Evolutionary conservation across 2,329 filamentous ascomycete genomes (phyloP), one percentile per base, ranked within the genome.

Genomic region (Venturia effusa): DNA sequence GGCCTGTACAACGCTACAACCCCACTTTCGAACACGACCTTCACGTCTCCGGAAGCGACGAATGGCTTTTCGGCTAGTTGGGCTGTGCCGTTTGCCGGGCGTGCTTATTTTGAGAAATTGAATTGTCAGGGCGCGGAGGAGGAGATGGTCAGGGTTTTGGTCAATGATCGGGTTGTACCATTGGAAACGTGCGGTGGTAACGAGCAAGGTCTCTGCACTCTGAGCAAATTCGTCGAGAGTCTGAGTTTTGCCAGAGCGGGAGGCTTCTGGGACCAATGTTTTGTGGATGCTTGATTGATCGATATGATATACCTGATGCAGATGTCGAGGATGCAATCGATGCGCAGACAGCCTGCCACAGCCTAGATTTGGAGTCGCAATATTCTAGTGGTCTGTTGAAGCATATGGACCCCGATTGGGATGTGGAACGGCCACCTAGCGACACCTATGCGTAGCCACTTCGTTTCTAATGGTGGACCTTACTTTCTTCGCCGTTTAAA

Each of bases 81-180:
- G 87, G 84, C 85, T 0, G 90, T 96, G 22, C 89, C 92, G 0
- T 96, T 97, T 75, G 89, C 83, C 0, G 87, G 84, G 22, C 81
- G 92, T 62, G 83, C 91, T 74, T 96, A 95, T 73, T 84, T 97
- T 41, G 92, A 97, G 80, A 94, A 93, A 80, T 86, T 96, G 83
- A 75, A 75, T 48, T 97, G 92, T 73, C 72, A 72, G 2, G 77
- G 71, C 17, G 22, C 32, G 32, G 67, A 75, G 1, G 84, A 90
- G 70, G 88, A 94, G 73, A 79, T 88, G 62, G 89, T 97, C 13
- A 82, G 92, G 43, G 80, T 95, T 4, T 76, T 97, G 65, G 79
- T 97, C 41, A 96, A 97, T 74, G 91, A 95, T 71, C 83, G 90
- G 30, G 90, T 96, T 1, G 79, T 92, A 65, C 84, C 86, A 13